A percentile compares a stretch with the other conserved stretches of the same genome.
These are phyloP conservation scores for Arachis stenosperma DNA, from an alignment of 306 rosid species.

Conservation along the genomic window DNA sequence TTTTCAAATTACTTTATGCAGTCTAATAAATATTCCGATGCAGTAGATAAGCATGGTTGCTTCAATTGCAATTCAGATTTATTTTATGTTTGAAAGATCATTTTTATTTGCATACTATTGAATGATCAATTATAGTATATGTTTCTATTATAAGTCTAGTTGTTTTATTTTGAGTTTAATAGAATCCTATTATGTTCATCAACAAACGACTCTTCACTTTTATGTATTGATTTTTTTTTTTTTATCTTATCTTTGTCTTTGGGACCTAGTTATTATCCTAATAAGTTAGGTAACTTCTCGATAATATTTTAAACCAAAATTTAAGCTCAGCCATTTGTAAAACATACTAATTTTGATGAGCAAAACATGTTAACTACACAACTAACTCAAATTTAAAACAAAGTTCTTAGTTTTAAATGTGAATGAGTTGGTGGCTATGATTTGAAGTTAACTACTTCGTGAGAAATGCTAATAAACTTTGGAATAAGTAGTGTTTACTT, in stretches of 20 bases:
- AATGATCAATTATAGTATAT: too few relatives aligned
- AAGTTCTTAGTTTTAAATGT: slow-evolving; percentile 26
- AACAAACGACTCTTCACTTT: neutral
- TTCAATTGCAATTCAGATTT: slow-evolving; percentile 75
- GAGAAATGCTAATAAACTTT: slow-evolving; percentile 21
- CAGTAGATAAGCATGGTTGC: slow-evolving; percentile 63
- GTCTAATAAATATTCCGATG: slow-evolving; percentile 34
- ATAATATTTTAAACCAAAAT: slow-evolving; percentile 14
- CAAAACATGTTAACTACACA: slow-evolving; percentile 29
- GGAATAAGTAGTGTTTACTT: too few relatives aligned
- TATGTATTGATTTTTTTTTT: slow-evolving; percentile 18
- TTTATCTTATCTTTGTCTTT: neutral
- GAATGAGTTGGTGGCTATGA: slow-evolving; percentile 5
- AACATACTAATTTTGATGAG: slow-evolving; percentile 14
- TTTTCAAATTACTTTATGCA: slow-evolving; percentile 46
- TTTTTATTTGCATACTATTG: too few relatives aligned
- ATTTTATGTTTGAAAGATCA: slow-evolving; percentile 21
- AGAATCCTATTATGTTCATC: slow-evolving; percentile 23
- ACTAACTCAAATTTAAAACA: slow-evolving; percentile 18
- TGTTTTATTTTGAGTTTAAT: slow-evolving; percentile 1
- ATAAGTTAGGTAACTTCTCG: neutral
- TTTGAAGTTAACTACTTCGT: neutral
- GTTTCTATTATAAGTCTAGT: neutral
- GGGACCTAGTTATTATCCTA: neutral
- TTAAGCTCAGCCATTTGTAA: neutral